Conservation (phyloP, 1,139 yeast species). For the Yamadazyma sp. region DNA sequence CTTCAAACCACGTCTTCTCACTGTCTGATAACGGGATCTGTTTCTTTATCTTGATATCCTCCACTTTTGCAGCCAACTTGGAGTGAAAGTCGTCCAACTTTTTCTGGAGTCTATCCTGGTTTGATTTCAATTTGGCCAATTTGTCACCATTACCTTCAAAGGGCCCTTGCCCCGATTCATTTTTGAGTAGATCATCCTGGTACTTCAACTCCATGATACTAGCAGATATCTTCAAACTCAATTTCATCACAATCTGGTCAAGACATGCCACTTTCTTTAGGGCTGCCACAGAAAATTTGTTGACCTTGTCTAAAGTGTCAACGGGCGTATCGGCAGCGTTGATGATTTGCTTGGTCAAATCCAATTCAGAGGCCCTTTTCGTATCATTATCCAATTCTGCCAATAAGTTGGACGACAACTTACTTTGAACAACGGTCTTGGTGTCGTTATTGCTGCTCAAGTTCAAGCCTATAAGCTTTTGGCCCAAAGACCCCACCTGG, state of each 20-base stretch:
- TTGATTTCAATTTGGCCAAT: slow-evolving; percentile 16
- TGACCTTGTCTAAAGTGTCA: slow-evolving; percentile 18
- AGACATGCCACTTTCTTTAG: slow-evolving; percentile 19
- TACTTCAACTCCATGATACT: slow-evolving; percentile 24
- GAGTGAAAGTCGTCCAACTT: slow-evolving; percentile 23
- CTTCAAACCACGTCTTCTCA: slow-evolving; percentile 39
- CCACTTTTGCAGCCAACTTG: slow-evolving; percentile 24
- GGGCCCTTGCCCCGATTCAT: neutral
- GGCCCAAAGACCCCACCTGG: neutral
- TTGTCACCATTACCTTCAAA: slow-evolving; percentile 12
- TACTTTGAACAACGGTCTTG: slow-evolving; percentile 6
- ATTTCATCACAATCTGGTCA: slow-evolving; percentile 23
- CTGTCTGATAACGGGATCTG: slow-evolving; percentile 34
- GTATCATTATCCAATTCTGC: slow-evolving; percentile 12
- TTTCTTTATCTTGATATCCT: slow-evolving; percentile 19
- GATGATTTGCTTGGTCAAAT: neutral
- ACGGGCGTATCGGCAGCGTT: slow-evolving; percentile 5
- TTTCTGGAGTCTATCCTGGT: slow-evolving; percentile 23
- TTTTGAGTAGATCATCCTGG: slow-evolving; percentile 22
- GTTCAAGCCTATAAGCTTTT: neutral
- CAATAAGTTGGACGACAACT: slow-evolving; percentile 7
- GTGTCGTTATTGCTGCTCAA: neutral
- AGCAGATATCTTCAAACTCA: slow-evolving; percentile 22
- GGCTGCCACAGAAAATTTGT: slow-evolving; percentile 20
- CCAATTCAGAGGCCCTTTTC: neutral